phyloP scores from a whole-genome alignment of 2,329 filamentous ascomycete species.

The Grosmannia penicillata region DNA sequence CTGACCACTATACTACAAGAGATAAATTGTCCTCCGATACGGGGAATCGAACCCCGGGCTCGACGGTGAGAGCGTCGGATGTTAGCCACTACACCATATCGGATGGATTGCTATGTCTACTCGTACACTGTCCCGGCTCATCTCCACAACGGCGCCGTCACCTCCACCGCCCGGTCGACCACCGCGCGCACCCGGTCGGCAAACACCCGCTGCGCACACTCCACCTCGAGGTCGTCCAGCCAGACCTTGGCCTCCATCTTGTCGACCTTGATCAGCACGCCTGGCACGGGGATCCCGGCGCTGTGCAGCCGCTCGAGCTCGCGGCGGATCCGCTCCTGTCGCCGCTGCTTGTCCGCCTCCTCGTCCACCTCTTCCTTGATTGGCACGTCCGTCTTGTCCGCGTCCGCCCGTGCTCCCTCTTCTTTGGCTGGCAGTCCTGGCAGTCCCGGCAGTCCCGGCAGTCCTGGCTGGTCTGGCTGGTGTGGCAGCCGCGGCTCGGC shows the following conservation, averaged over 20 bases:
- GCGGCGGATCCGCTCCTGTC: slow-evolving; percentile 31
- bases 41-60: slow-evolving; percentile 9
- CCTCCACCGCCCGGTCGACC: slow-evolving; percentile 78
- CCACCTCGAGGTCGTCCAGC: slow-evolving; percentile 83
- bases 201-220: slow-evolving; percentile 65
- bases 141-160: slow-evolving; percentile 60
- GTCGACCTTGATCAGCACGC: slow-evolving; percentile 74
- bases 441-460: no score
- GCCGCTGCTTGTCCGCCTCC: slow-evolving; percentile 19
- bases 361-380: slow-evolving; percentile 13
- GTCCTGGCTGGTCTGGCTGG: slow-evolving; percentile 16
- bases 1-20: no score
- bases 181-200: slow-evolving; percentile 77
- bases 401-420: slow-evolving; percentile 21
- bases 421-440: slow-evolving; percentile 18
- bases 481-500: slow-evolving; percentile 45
- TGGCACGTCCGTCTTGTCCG: slow-evolving; percentile 21
- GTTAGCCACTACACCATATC: slow-evolving; percentile 9
- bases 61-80: slow-evolving; percentile 8
- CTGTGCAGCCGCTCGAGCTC: slow-evolving; percentile 70
- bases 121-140: slow-evolving; percentile 13
- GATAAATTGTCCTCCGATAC: no score
- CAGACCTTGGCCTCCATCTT: slow-evolving; percentile 79
- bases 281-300: slow-evolving; percentile 80
- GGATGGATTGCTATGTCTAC: no score